Evolutionary conservation across 2,329 filamentous ascomycete genomes (phyloP).

Genomic region (Ceratocystis variospora): DNA sequence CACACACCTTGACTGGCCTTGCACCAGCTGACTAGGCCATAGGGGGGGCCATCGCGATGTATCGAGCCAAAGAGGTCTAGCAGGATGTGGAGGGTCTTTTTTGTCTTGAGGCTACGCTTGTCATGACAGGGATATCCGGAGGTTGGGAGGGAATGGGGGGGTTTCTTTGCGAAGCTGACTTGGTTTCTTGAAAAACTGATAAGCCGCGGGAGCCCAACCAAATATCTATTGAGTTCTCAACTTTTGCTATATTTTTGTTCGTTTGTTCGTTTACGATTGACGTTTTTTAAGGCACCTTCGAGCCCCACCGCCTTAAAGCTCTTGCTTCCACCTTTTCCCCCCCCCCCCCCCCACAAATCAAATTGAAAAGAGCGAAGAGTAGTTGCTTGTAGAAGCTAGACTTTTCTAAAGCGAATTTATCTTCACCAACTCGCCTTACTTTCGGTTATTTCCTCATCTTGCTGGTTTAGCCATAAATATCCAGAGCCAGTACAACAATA

Average conservation of each 20-base stretch:
- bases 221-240: no score
- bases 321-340: no score
- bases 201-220: not conserved
- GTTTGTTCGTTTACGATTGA: no score
- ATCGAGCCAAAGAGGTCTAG: not conserved
- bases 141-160: not conserved
- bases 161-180: not conserved
- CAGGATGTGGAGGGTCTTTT: not conserved
- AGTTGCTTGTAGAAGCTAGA: no score
- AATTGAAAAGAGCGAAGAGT: no score
- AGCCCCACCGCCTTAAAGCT: no score
- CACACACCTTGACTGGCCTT: not conserved
- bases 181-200: not conserved
- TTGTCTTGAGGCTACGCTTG: not conserved
- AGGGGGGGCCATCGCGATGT: not conserved
- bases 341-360: no score
- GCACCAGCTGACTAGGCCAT: not conserved
- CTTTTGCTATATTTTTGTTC: no score
- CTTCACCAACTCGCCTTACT: not conserved
- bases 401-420: not conserved
- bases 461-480: not conserved
- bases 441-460: constrained; percentile 6
- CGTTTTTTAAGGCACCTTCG: no score
- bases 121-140: not conserved
- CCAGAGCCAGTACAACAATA: not conserved